Evolutionary conservation across 73 alveolate genomes (phyloP).

Genomic region (Stentor roeselii): DNA sequence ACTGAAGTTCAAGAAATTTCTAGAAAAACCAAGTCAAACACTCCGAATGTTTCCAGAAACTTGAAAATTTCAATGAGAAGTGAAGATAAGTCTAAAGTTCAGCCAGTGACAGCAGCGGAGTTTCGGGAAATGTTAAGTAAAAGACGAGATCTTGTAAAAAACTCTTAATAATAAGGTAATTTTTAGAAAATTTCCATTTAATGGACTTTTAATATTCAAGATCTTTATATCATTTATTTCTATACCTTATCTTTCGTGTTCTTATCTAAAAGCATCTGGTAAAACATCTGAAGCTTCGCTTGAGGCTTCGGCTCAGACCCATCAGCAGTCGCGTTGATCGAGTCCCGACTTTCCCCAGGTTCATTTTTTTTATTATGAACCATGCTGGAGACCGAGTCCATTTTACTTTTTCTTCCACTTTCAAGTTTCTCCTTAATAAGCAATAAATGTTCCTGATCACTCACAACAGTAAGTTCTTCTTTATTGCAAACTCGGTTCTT

Average conservation of each 20-base stretch:
- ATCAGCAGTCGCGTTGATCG: not conserved
- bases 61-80: not conserved
- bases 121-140: not conserved
- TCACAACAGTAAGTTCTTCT: not conserved
- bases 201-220: no score
- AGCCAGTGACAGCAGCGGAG: not conserved
- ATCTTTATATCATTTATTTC: not conserved
- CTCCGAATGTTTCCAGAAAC: no score
- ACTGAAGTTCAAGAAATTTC: no score
- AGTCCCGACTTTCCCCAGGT: not conserved
- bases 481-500: not conserved
- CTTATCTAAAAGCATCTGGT: not conserved
- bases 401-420: not conserved
- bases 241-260: not conserved
- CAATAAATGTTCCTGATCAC: constrained; percentile 9
- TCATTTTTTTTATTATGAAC: not conserved
- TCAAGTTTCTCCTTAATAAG: not conserved
- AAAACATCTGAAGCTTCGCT: not conserved
- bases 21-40: no score
- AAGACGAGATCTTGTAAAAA: not conserved
- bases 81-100: not conserved
- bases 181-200: no score
- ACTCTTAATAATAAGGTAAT: no score
- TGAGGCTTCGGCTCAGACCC: not conserved
- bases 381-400: not conserved